These are phyloP conservation scores for Blastobotrys aristatus DNA, from an alignment of 1,139 yeast species.

Conservation along the genomic window DNA sequence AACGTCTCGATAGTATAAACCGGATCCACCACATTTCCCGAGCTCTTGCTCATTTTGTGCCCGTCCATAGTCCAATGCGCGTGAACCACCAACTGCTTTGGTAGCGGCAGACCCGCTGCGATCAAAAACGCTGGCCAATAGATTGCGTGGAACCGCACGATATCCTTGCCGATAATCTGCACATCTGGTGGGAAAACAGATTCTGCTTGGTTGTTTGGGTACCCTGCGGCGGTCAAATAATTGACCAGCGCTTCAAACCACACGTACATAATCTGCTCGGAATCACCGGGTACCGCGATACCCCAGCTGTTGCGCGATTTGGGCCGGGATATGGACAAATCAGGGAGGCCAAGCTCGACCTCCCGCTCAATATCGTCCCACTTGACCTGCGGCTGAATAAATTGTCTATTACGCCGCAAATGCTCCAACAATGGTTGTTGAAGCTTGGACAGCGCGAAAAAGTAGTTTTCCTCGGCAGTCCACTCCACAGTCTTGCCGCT, in stretches of 20 bases:
- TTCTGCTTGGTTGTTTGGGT: conserved; percentile 37
- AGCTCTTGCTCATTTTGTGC: conserved; percentile 85
- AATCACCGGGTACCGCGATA: conserved; percentile 78
- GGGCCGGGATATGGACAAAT: conserved; percentile 84
- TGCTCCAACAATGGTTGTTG: conserved; percentile 48
- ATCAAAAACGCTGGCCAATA: conserved; percentile 92
- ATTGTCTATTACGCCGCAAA: conserved; percentile 44
- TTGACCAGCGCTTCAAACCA: conserved; percentile 96
- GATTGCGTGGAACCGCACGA: conserved; percentile 74
- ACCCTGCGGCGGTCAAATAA: conserved; percentile 73
- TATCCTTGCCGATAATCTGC: conserved; percentile 90
- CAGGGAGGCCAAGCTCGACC: conserved; percentile 48
- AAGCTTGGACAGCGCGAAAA: conserved; percentile 65
- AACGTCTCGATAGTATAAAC: conserved; percentile 46
- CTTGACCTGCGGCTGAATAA: conserved; percentile 60
- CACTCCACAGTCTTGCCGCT: conserved; percentile 69
- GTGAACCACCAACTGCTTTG: conserved; percentile 76
- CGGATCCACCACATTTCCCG: conserved; percentile 97
- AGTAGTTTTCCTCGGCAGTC: conserved; percentile 81
- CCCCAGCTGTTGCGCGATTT: conserved; percentile 80
- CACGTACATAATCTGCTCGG: conserved; percentile 76
- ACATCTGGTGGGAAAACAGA: conserved; percentile 55
- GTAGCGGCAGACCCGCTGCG: conserved; percentile 72
- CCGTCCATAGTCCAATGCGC: conserved; percentile 94
- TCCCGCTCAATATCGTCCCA: conserved; percentile 55